Evolutionary conservation across 495 filamentous ascomycete genomes (phyloP), one percentile per base, ranked within the genome.

Genomic region (Xylaria sp.): DNA sequence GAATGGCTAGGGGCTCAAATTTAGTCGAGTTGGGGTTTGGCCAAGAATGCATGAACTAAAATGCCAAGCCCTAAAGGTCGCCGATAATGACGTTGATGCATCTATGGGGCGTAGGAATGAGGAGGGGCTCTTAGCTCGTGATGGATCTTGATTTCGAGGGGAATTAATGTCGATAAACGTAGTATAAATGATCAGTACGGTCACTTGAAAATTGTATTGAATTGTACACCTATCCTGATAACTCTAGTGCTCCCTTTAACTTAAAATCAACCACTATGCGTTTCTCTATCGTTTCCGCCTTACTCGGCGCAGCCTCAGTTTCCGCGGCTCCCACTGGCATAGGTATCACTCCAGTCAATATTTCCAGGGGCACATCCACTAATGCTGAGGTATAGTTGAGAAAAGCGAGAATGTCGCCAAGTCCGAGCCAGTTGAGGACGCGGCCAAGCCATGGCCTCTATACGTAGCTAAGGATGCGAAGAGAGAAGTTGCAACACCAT

Each of bases 381-480:
- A 29, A 55, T 29, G 24, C 31, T 55, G 26, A 55, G 21, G 11
- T 41, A 55, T 55, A 55, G 52, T 29, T 17, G 37, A 58, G 55
- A 58, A 58, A 14, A 58, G 8, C 6, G 55, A 58, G 17, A 37
- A 7, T 37, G 11, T 37, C 5, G 55, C 55, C 15, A 58, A 58
- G 55, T 24, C 50, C 9, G 50, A 15, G 12, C 24, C 12, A 3
- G 15, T 19, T 31, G 31, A 58, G 5, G 17, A 37, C 35, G 55
- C 55, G 2, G 3, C 31, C 37, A 17, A 12, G 2, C 55, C 55
- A 3, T 58, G 55, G 31, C 55, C 55, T 7, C 55, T 58, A 3
- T 58, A 58, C 19, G 55, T 58, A 33, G 55, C 55, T 15, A 58
- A 58, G 9, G 55, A 58, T 58, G 55, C 35, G 4, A 37, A 37